Percentiles rank a stretch among this genome's conserved stretches.
These are phyloP conservation scores for Fusarium udum DNA, from an alignment of 2,329 filamentous ascomycete species.

Conservation along the genomic window DNA sequence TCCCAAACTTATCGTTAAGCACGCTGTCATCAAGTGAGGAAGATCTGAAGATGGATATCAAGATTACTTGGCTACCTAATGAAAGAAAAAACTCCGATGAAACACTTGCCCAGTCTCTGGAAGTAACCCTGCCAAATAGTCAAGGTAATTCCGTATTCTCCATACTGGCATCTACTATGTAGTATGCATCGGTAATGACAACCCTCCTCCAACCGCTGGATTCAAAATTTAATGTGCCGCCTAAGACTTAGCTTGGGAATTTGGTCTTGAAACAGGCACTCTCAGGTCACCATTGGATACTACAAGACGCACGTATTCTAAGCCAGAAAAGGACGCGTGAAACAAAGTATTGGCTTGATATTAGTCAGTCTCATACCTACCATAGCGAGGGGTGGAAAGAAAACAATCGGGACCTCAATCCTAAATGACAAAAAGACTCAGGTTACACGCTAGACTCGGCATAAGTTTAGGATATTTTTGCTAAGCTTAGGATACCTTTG, in stretches of 20 bases:
- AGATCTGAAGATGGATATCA: neutral
- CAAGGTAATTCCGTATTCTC: neutral
- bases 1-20: neutral
- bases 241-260: slow-evolving; percentile 8
- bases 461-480: neutral
- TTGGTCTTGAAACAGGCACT: slow-evolving; percentile 30
- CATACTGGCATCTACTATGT: neutral
- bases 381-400: neutral
- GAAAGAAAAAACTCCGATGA: too few species aligned
- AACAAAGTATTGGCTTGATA: slow-evolving; percentile 17
- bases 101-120: too few species aligned
- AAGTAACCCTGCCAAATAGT: neutral
- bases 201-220: neutral
- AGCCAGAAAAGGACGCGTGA: slow-evolving; percentile 36
- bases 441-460: neutral
- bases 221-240: neutral
- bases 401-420: neutral
- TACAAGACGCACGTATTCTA: slow-evolving; percentile 10
- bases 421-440: neutral
- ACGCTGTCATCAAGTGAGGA: neutral
- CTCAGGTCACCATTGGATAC: slow-evolving; percentile 25
- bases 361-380: neutral
- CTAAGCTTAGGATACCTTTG: too few species aligned
- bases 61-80: neutral
- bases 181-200: neutral